A percentile compares a stretch with the other conserved stretches of the same genome.
These are phyloP conservation scores for Plectosphaerella cucumerina DNA, from an alignment of 2,329 filamentous ascomycete genomes.

Conservation along the genomic window DNA sequence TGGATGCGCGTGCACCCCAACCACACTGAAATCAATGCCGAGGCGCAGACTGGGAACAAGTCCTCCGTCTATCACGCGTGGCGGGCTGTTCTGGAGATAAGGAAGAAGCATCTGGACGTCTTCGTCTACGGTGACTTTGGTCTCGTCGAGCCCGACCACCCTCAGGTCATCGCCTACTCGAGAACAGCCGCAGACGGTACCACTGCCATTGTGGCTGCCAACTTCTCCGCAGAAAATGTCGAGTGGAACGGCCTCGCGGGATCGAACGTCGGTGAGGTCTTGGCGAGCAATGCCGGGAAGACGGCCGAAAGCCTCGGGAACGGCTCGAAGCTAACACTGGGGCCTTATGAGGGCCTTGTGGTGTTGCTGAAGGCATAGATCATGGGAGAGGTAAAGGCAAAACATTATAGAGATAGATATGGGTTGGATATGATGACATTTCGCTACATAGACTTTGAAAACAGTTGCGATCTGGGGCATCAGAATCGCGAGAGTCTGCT, in stretches of 20 bases:
- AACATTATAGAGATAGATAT: no score
- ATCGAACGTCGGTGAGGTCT: conserved; percentile 22
- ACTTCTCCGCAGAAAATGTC: conserved; percentile 29
- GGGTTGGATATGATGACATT: no score
- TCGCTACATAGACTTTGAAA: no score
- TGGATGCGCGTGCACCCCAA: conserved; percentile 71
- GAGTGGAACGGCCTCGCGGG: conserved; percentile 21
- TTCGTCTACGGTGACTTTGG: conserved; percentile 61
- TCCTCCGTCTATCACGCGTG: conserved; percentile 59
- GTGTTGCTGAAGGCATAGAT: conserved; percentile 19
- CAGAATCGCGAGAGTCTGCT: no score
- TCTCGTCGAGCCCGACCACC: conserved; percentile 30
- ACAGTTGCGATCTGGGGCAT: no score
- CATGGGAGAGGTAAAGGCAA: no score
- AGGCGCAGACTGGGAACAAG: conserved; percentile 40
- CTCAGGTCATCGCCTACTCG: conserved; percentile 32
- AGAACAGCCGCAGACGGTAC: conserved; percentile 24
- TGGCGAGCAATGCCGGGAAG: conserved; percentile 27
- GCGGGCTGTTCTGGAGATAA: conserved; percentile 50
- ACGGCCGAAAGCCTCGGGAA: conserved; percentile 19
- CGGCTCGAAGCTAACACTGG: conserved; percentile 21
- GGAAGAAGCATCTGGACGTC: conserved; percentile 57
- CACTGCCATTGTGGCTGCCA: conserved; percentile 31
- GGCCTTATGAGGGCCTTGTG: conserved; percentile 30
- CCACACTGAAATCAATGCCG: conserved; percentile 59